Percentiles rank a stretch among this genome's conserved stretches.
Conservation (phyloP, 257 asterid genomes). For the Buddleja alternifolia region DNA sequence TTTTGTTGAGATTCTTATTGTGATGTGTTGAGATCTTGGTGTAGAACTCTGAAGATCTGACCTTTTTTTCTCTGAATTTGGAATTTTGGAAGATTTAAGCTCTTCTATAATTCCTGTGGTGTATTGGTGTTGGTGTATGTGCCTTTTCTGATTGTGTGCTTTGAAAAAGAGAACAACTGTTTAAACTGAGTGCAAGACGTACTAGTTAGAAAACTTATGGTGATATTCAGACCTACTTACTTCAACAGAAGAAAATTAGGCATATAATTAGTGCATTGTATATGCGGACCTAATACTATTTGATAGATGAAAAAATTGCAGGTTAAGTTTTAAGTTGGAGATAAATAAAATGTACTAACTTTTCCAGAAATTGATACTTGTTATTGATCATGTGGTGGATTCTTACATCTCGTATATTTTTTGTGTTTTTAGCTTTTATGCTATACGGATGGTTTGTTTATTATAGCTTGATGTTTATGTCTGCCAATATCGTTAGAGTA, state of each 20-base stretch:
- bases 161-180: neutral
- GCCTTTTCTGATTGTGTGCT: neutral
- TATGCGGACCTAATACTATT: neutral
- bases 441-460: too few species aligned
- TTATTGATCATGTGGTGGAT: neutral
- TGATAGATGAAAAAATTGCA: slow-evolving; percentile 1
- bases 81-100: neutral
- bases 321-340: neutral
- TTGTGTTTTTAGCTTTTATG: too few species aligned
- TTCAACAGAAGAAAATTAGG: neutral
- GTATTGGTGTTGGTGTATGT: neutral
- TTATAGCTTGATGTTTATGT: neutral
- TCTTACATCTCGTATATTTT: too few species aligned
- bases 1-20: neutral
- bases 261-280: neutral
- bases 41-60: slow-evolving; percentile 22
- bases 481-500: neutral
- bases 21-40: slow-evolving; percentile 20
- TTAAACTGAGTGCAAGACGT: neutral
- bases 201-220: neutral
- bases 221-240: neutral
- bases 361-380: neutral
- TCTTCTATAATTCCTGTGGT: neutral
- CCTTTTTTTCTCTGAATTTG: neutral
- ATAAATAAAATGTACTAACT: neutral